Base-by-base conservation (phyloP, 257 asterid species). In the Striga asiatica region DNA sequence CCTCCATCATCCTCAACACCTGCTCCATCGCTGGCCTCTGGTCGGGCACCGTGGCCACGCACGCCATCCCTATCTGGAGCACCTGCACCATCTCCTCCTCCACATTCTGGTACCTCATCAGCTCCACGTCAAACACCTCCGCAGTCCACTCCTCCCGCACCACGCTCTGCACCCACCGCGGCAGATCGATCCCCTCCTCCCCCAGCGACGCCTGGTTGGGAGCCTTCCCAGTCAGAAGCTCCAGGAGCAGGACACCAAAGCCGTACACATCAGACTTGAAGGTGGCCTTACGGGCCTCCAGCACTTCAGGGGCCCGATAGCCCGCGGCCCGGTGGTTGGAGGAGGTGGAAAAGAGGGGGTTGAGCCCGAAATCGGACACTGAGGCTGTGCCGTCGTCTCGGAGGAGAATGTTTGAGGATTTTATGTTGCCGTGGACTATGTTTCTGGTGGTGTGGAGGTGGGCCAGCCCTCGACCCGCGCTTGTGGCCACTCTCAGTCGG, bases 81-180 rank as follows among this genome's bases (percentile, higher is more conserved):
- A 91, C 92, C 71, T 81, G 98, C 56, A 91, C 98, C 98, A 91
- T 91, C 69, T 91, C 98, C 58, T 91, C 98, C 80, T 91, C 98
- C 25, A 78, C 96, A 32, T 89, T 83, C 21, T 89, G 93, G 42
- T 81, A 80, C 70, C 96, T 74, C 98, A 91, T 91, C 25, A 91
- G 81, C 74, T 91, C 98, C 1, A 84, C 91, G 4, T 91, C 98
- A 3, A 91, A 91, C 38, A 91, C 98, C 69, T 91, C 98, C 0
- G 98, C 98, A 0, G 98, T 91, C 98, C 98, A 91, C 55, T 91
- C 98, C 68, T 91, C 98, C 61, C 98, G 64, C 4, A 91, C 98
- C 0, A 91, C 98, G 43, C 98, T 91, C 42, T 87, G 96, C 20
- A 91, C 98, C 98, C 98, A 91, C 60, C 98, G 74, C 2, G 98